Evolutionary conservation across 2,329 filamentous ascomycete genomes (phyloP).

Genomic region (Alternaria triticimaculans): DNA sequence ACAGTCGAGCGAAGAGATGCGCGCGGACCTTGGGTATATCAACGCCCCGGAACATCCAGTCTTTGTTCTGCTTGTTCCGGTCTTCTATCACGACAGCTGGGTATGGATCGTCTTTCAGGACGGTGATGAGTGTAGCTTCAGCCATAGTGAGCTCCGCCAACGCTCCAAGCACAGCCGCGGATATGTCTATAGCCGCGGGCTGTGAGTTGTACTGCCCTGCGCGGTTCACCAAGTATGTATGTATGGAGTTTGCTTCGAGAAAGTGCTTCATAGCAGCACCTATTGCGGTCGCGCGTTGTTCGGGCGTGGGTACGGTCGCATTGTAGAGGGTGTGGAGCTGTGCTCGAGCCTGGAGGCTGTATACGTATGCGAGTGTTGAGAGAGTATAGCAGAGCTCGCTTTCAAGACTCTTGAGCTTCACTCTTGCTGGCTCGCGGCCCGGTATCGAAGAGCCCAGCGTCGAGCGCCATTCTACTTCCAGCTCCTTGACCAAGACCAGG

Average conservation of each 20-base stretch:
- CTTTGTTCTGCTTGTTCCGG: constrained; percentile 80
- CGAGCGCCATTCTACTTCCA: constrained; percentile 81
- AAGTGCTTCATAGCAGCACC: constrained; percentile 77
- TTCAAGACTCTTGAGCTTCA: constrained; percentile 75
- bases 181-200: constrained; percentile 50
- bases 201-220: constrained; percentile 52
- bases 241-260: constrained; percentile 78
- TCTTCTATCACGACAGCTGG: constrained; percentile 80
- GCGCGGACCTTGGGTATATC: constrained; percentile 88
- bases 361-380: constrained; percentile 75
- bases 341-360: constrained; percentile 74
- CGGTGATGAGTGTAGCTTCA: constrained; percentile 87
- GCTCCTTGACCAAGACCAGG: constrained; percentile 69
- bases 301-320: constrained; percentile 58
- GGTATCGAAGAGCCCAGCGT: constrained; percentile 70
- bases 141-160: constrained; percentile 72
- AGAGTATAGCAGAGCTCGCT: constrained; percentile 84
- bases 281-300: constrained; percentile 74
- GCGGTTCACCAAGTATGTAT: constrained; percentile 71
- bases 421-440: constrained; percentile 66
- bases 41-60: constrained; percentile 96
- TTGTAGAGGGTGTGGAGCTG: constrained; percentile 77
- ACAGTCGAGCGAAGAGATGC: constrained; percentile 85
- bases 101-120: constrained; percentile 94
- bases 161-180: constrained; percentile 52